Percentiles rank a stretch among this genome's conserved stretches.
Evolutionary conservation across 208 protist species (phyloP).

Genomic region (Trypanosoma lewisi): DNA sequence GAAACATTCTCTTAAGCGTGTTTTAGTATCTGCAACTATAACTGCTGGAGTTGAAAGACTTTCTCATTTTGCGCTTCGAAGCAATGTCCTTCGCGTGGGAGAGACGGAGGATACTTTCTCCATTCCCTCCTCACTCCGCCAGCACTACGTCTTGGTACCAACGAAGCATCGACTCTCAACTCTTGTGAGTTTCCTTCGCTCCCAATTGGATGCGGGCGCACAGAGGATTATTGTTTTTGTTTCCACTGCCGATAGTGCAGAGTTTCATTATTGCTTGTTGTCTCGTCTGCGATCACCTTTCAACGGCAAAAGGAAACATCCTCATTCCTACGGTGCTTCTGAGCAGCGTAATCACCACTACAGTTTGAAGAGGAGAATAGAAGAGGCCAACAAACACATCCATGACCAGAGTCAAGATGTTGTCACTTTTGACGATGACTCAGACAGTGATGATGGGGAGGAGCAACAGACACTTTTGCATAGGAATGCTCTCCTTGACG

Average conservation of each 20-base stretch:
- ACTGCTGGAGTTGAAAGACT: conserved; percentile 79
- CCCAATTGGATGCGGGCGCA: conserved; percentile 36
- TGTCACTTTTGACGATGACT: conserved; percentile 26
- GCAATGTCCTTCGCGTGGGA: conserved; percentile 36
- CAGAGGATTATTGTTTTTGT: conserved; percentile 78
- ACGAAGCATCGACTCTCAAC: conserved; percentile 64
- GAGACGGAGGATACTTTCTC: conserved; percentile 34
- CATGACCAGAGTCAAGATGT: conserved; percentile 7
- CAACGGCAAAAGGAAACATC: background rate
- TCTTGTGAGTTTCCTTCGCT: conserved; percentile 65
- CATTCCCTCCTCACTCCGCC: conserved; percentile 53
- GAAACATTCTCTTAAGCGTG: conserved; percentile 23
- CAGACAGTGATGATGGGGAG: conserved; percentile 33
- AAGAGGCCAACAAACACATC: conserved; percentile 19
- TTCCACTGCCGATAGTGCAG: conserved; percentile 67
- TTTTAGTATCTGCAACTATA: conserved; percentile 74
- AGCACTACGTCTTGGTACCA: conserved; percentile 66
- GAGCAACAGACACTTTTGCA: conserved; percentile 90
- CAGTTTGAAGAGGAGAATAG: conserved; percentile 23
- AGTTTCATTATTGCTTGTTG: conserved; percentile 77
- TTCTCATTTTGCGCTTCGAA: conserved; percentile 77
- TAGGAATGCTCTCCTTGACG: conserved; percentile 95
- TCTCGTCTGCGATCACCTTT: conserved; percentile 63
- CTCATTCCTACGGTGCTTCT: background rate
- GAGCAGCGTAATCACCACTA: conserved; percentile 10